A percentile compares a stretch with the other conserved stretches of the same genome.
Conservation (phyloP, 257 asterid species). For the Penstemon newberryi region DNA sequence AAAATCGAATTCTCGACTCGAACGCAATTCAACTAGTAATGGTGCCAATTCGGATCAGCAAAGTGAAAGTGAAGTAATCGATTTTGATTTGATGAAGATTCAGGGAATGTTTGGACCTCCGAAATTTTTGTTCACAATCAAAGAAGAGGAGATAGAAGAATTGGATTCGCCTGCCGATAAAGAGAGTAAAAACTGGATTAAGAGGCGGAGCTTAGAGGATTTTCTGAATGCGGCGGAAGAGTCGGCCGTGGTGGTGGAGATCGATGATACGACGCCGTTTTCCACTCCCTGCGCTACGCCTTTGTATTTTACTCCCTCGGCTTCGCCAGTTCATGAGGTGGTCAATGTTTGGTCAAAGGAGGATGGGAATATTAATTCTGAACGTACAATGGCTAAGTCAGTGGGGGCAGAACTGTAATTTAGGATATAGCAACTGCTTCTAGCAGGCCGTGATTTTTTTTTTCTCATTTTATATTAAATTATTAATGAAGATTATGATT, state of each 20-base stretch:
- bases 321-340: slow-evolving; percentile 42
- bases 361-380: not conserved
- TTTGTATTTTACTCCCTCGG: slow-evolving; percentile 46
- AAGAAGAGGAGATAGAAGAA: slow-evolving; percentile 59
- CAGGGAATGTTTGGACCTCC: slow-evolving; percentile 59
- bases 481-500: slow-evolving; percentile 1
- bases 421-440: not conserved
- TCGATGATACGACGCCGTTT: slow-evolving; percentile 44
- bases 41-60: slow-evolving; percentile 14
- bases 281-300: slow-evolving; percentile 60
- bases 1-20: slow-evolving; percentile 35
- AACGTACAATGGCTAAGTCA: not conserved
- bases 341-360: slow-evolving; percentile 29
- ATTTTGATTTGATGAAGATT: slow-evolving; percentile 58
- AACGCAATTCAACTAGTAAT: slow-evolving; percentile 21
- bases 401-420: slow-evolving; percentile 7
- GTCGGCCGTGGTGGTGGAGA: slow-evolving; percentile 29
- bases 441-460: not conserved
- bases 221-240: slow-evolving; percentile 31
- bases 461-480: not conserved
- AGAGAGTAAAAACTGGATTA: not conserved
- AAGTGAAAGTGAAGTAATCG: slow-evolving; percentile 51
- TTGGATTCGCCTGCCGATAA: slow-evolving; percentile 40
- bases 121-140: slow-evolving; percentile 53
- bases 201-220: slow-evolving; percentile 38